These are phyloP conservation scores for Cylindrotheca fusiformis DNA, from an alignment of 108 stramenopile species.

Conservation along the genomic window DNA sequence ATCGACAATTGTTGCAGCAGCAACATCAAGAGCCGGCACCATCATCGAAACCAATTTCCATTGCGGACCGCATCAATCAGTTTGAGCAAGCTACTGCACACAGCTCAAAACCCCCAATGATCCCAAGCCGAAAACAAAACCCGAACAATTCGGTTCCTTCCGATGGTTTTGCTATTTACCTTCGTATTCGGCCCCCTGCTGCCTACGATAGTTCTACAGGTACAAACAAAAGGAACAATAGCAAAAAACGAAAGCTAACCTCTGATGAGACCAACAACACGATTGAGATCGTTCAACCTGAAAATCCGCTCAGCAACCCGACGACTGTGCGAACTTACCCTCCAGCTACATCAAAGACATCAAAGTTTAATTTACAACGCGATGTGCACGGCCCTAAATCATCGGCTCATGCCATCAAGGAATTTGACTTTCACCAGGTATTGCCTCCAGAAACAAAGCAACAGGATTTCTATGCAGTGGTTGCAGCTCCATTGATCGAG, in stretches of 20 bases:
- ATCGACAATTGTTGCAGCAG: conserved; percentile 1
- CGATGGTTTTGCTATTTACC: conserved; percentile 47
- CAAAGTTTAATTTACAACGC: conserved; percentile 40
- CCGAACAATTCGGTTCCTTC: conserved; percentile 8
- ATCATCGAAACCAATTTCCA: not conserved
- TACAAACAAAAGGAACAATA: conserved; percentile 5
- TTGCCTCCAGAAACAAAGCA: conserved; percentile 62
- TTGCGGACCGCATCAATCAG: conserved; percentile 1
- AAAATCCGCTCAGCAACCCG: conserved; percentile 18
- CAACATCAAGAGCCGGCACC: not conserved
- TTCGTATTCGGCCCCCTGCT: conserved; percentile 63
- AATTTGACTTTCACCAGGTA: conserved; percentile 72
- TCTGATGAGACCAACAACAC: conserved; percentile 31
- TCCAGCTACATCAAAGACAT: conserved; percentile 60
- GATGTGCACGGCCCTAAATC: conserved; percentile 14
- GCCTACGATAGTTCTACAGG: not conserved
- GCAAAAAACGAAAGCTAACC: not conserved
- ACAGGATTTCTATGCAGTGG: conserved; percentile 50
- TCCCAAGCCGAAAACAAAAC: not conserved
- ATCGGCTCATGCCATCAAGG: conserved; percentile 47
- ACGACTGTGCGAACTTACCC: conserved; percentile 73
- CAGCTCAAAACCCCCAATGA: conserved; percentile 7
- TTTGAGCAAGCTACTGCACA: conserved; percentile 1
- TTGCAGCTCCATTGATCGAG: conserved; percentile 69
- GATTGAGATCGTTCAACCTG: conserved; percentile 41